phyloP scores from a whole-genome alignment of 2,329 filamentous ascomycete species.

The Dactylellina haptotyla region DNA sequence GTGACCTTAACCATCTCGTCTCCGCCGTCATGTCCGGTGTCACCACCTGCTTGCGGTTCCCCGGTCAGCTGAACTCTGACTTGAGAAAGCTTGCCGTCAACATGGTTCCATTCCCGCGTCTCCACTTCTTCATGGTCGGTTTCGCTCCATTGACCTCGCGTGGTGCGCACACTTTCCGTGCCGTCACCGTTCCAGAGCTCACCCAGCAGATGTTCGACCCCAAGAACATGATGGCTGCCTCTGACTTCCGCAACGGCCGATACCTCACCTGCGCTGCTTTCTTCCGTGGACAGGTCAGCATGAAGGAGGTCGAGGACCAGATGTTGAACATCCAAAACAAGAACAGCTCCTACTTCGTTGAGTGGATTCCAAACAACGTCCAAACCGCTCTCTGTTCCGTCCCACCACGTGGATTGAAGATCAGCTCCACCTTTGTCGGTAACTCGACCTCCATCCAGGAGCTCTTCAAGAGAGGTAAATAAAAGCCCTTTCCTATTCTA shows the following conservation, averaged over 20 bases:
- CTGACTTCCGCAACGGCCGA: slow-evolving; percentile 99
- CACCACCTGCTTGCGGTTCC: slow-evolving; percentile 98
- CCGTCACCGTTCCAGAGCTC: slow-evolving; percentile 95
- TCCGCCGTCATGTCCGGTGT: slow-evolving; percentile 99
- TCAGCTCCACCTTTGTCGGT: slow-evolving; percentile 98
- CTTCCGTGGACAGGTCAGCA: slow-evolving; percentile 99
- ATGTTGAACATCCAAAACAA: slow-evolving; percentile 99
- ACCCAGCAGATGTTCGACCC: slow-evolving; percentile 99
- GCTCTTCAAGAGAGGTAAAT: slow-evolving; percentile 88
- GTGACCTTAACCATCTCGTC: slow-evolving; percentile 98
- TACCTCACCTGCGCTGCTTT: slow-evolving; percentile 99
- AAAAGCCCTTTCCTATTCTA: not conserved
- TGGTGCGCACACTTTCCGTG: slow-evolving; percentile 93
- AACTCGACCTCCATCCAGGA: slow-evolving; percentile 99
- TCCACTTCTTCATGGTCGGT: slow-evolving; percentile 99
- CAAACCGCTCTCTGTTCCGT: slow-evolving; percentile 99
- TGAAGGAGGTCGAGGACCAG: slow-evolving; percentile 99
- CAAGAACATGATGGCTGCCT: slow-evolving; percentile 99
- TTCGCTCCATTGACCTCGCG: slow-evolving; percentile 97
- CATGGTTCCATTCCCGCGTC: slow-evolving; percentile 99
- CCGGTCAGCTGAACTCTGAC: slow-evolving; percentile 99
- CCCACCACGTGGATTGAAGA: slow-evolving; percentile 95
- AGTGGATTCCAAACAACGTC: slow-evolving; percentile 99
- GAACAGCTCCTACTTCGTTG: slow-evolving; percentile 99
- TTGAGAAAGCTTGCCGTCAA: slow-evolving; percentile 99